A percentile compares a stretch with the other conserved stretches of the same genome.
Conservation (phyloP, 2,329 filamentous ascomycete genomes). For the Penicillium aurantiogriseum region DNA sequence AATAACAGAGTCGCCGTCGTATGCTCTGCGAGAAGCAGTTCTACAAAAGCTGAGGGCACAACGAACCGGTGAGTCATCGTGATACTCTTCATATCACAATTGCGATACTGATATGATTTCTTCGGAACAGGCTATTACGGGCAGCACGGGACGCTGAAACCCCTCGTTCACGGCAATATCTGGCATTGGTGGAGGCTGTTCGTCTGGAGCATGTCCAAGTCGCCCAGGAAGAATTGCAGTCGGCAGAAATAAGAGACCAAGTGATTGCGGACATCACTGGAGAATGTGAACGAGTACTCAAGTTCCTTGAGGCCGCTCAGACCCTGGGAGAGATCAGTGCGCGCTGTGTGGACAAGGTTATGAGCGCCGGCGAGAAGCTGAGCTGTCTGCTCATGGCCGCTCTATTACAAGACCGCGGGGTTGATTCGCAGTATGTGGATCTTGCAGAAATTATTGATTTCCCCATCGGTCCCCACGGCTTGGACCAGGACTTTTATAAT, state of each 20-base stretch:
- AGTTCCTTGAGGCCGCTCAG: constrained; percentile 67
- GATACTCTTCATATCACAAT: constrained; percentile 8
- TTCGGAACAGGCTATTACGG: constrained; percentile 41
- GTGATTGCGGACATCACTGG: constrained; percentile 67
- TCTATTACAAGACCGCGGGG: constrained; percentile 73
- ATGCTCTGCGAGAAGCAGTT: constrained; percentile 91
- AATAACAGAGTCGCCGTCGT: constrained; percentile 82
- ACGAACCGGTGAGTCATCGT: constrained; percentile 75
- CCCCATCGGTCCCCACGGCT: constrained; percentile 50
- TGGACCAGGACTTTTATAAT: constrained; percentile 70
- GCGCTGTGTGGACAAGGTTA: constrained; percentile 78
- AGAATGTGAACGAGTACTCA: constrained; percentile 78
- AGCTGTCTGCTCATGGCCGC: constrained; percentile 90
- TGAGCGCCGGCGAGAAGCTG: constrained; percentile 93
- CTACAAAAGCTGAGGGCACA: constrained; percentile 90
- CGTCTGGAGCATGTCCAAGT: constrained; percentile 77
- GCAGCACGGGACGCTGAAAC: constrained; percentile 52
- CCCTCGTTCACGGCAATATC: constrained; percentile 58
- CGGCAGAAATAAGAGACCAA: constrained; percentile 55
- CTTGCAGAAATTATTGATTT: constrained; percentile 77
- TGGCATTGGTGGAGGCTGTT: constrained; percentile 74
- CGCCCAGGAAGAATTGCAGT: constrained; percentile 61
- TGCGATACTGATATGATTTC: constrained; percentile 1
- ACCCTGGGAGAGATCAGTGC: constrained; percentile 68
- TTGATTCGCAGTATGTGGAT: constrained; percentile 87